These are phyloP conservation scores for Pleurotus tuoliensis DNA, from an alignment of 768 basidiomycete species.

Conservation along the genomic window DNA sequence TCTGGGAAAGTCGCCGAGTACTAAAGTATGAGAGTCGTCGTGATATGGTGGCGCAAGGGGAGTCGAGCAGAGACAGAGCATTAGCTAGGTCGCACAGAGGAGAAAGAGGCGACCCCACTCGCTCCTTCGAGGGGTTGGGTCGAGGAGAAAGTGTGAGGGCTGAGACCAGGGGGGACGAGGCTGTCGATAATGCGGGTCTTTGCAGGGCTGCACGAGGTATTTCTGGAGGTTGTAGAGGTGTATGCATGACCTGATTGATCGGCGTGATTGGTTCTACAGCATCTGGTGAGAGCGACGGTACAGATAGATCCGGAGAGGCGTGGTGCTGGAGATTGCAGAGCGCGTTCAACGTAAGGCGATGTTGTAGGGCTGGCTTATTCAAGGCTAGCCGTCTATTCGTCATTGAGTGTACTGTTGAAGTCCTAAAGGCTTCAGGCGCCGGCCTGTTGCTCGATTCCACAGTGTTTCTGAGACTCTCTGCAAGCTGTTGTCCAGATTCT, in stretches of 20 bases:
- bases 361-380: slow-evolving; percentile 1
- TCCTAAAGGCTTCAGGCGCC: too few species aligned
- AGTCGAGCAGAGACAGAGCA: background rate
- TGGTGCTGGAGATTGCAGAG: background rate
- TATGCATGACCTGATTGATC: slow-evolving; percentile 2
- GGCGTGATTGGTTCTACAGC: background rate
- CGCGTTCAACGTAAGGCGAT: background rate
- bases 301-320: background rate
- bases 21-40: background rate
- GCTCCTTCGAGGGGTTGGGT: background rate
- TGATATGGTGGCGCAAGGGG: background rate
- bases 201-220: background rate
- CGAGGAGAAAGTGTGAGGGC: background rate
- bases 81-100: background rate
- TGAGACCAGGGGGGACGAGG: background rate
- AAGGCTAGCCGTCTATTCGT: background rate
- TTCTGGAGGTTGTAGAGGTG: background rate
- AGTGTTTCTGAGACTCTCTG: too few species aligned
- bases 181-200: background rate
- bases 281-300: background rate
- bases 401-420: background rate
- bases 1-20: background rate
- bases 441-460: too few species aligned
- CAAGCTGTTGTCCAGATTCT: too few species aligned
- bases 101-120: background rate